A percentile compares a stretch with the other conserved stretches of the same genome.
These are phyloP conservation scores for Yamadazyma conglobata DNA, from an alignment of 1,139 yeast species.

Conservation along the genomic window DNA sequence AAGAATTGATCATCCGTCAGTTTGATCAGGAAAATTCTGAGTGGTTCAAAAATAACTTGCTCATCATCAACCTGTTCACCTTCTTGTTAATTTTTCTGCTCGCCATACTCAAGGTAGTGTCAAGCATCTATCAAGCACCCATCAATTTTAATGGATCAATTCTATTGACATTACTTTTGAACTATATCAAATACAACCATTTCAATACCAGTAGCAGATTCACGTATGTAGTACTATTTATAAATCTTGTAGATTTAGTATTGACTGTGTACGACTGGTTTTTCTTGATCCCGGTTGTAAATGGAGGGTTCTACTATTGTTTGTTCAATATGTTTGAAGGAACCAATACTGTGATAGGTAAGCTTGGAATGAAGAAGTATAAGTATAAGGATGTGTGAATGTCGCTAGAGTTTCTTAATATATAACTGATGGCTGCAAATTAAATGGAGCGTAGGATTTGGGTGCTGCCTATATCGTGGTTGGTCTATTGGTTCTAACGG, in stretches of 20 bases:
- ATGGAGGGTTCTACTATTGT: constrained; percentile 13
- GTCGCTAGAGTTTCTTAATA: no score
- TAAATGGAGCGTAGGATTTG: no score
- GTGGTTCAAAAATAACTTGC: constrained; percentile 8
- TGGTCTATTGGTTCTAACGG: no score
- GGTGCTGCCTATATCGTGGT: no score
- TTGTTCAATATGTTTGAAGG: constrained; percentile 15
- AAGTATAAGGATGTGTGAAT: constrained; percentile 25
- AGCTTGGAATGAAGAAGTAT: constrained; percentile 17
- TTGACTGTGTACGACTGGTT: constrained; percentile 6
- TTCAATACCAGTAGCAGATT: neutral
- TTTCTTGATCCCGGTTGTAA: constrained; percentile 17
- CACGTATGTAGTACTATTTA: neutral
- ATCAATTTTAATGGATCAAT: neutral
- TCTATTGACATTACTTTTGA: constrained; percentile 1
- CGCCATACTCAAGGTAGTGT: constrained; percentile 2
- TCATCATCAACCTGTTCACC: constrained; percentile 8
- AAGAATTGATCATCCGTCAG: constrained; percentile 16
- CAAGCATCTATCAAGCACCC: neutral
- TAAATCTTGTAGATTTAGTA: constrained; percentile 4
- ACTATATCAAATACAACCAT: constrained; percentile 2
- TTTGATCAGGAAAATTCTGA: constrained; percentile 11
- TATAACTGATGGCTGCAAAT: no score
- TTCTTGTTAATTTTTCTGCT: constrained; percentile 6
- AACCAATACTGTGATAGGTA: constrained; percentile 13